Conservation (phyloP, 1,284 basidiomycete species). For the Trametes versicolor region DNA sequence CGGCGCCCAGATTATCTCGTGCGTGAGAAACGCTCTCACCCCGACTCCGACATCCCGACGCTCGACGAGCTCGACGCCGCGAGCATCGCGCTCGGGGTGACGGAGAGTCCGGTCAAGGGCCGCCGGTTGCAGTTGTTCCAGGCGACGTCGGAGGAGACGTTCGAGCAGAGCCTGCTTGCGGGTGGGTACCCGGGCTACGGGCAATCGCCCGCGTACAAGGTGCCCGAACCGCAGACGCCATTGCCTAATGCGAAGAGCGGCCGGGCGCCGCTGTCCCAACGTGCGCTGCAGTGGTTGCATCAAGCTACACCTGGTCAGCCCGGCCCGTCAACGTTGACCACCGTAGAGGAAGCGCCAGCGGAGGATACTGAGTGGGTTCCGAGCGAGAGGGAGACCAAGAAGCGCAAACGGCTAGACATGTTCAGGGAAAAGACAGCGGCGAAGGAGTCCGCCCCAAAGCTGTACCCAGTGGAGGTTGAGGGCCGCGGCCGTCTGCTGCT, state of each 20-base stretch:
- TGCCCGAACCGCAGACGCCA: constrained; percentile 43
- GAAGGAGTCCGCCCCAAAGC: constrained; percentile 44
- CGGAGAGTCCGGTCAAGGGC: constrained; percentile 74
- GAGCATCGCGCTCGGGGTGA: constrained; percentile 60
- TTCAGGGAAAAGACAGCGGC: constrained; percentile 52
- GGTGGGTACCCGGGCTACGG: constrained; percentile 79
- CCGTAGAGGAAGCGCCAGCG: constrained; percentile 43
- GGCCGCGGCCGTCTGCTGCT: constrained; percentile 73
- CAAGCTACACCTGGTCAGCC: constrained; percentile 51
- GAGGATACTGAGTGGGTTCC: constrained; percentile 48
- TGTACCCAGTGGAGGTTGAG: constrained; percentile 69
- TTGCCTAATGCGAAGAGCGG: constrained; percentile 24
- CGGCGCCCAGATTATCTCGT: constrained; percentile 75
- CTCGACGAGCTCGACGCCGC: constrained; percentile 38
- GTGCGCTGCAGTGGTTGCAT: constrained; percentile 49
- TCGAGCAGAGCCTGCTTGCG: constrained; percentile 81
- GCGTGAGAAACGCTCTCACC: constrained; percentile 58
- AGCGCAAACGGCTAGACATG: constrained; percentile 66
- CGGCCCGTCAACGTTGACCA: constrained; percentile 51
- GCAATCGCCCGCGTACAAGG: constrained; percentile 39
- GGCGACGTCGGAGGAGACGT: constrained; percentile 83
- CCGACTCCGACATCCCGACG: constrained; percentile 47
- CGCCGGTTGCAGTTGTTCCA: constrained; percentile 77
- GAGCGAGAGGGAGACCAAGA: constrained; percentile 69
- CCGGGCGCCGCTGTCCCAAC: constrained; percentile 40